Percentiles rank a stretch among this genome's conserved stretches.
Conservation (phyloP, 305 asterid species). For the Rubia tinctorum region DNA sequence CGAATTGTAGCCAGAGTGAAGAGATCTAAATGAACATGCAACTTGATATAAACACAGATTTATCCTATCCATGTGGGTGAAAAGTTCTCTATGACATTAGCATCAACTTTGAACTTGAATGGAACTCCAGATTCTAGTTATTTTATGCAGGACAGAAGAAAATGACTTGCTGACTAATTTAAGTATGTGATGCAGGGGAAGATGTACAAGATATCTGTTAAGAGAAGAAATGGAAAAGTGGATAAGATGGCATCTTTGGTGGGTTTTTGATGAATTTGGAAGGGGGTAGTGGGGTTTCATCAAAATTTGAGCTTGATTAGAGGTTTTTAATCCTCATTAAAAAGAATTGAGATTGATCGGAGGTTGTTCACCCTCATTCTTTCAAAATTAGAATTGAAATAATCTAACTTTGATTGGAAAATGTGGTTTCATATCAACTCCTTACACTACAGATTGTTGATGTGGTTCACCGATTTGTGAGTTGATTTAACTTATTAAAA, state of each 20-base stretch:
- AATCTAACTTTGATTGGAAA: too few relatives aligned
- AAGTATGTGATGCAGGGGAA: constrained; percentile 96
- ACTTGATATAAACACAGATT: constrained; percentile 70
- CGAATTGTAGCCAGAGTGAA: constrained; percentile 78
- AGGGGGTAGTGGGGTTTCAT: constrained; percentile 79
- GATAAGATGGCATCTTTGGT: constrained; percentile 78
- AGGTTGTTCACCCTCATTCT: not conserved
- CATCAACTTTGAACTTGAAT: constrained; percentile 82
- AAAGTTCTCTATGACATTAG: too few relatives aligned
- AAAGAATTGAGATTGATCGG: constrained; percentile 30
- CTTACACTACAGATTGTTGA: too few relatives aligned
- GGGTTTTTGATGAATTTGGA: constrained; percentile 87
- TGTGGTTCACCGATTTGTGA: too few relatives aligned
- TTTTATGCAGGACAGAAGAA: constrained; percentile 69
- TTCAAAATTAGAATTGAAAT: too few relatives aligned
- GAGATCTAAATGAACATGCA: constrained; percentile 74
- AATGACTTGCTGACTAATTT: constrained; percentile 77
- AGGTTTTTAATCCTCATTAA: constrained; percentile 71
- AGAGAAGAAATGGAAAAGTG: constrained; percentile 53
- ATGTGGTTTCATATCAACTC: too few relatives aligned
- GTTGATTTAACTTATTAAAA: too few relatives aligned
- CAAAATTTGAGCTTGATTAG: constrained; percentile 84
- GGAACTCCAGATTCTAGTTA: constrained; percentile 89
- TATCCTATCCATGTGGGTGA: constrained; percentile 65
- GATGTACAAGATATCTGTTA: constrained; percentile 75